phyloP scores from a whole-genome alignment of 2,329 filamentous ascomycete species.

The Exophiala dermatitidis region DNA sequence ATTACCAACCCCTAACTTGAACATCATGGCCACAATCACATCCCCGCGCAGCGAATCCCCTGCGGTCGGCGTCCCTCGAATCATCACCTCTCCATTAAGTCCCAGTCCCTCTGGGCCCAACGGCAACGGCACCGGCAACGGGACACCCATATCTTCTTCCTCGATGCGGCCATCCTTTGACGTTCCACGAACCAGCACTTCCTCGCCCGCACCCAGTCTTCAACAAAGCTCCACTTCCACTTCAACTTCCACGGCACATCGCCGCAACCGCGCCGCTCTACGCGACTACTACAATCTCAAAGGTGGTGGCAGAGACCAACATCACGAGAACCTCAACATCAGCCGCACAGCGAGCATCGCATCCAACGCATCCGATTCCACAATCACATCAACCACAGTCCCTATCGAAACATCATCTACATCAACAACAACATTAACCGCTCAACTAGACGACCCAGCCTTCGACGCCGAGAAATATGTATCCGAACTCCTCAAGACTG shows the following conservation, averaged over 20 bases:
- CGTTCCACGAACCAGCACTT: conserved; percentile 42
- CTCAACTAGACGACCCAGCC: conserved; percentile 60
- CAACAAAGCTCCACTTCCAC: conserved; percentile 26
- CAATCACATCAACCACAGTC: conserved; percentile 35
- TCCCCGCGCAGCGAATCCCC: conserved; percentile 42
- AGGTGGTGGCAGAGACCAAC: conserved; percentile 27
- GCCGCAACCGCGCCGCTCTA: conserved; percentile 74
- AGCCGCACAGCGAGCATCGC: conserved; percentile 28
- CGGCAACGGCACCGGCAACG: not conserved
- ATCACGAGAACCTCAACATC: conserved; percentile 18
- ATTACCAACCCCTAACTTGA: not conserved
- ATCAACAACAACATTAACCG: conserved; percentile 38
- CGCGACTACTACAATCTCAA: conserved; percentile 92
- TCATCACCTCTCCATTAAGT: not conserved
- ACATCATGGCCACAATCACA: conserved; percentile 52
- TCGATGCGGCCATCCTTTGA: conserved; percentile 71
- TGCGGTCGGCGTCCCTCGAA: not conserved
- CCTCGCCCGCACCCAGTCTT: conserved; percentile 30
- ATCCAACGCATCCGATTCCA: conserved; percentile 32
- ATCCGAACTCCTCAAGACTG: conserved; percentile 36
- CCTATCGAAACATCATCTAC: conserved; percentile 38
- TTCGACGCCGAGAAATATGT: conserved; percentile 64
- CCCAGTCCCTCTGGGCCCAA: not conserved
- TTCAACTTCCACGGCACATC: conserved; percentile 57
- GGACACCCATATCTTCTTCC: conserved; percentile 66